Base-by-base conservation (phyloP, 2,329 filamentous ascomycete species). In the Fusarium acutatum region DNA sequence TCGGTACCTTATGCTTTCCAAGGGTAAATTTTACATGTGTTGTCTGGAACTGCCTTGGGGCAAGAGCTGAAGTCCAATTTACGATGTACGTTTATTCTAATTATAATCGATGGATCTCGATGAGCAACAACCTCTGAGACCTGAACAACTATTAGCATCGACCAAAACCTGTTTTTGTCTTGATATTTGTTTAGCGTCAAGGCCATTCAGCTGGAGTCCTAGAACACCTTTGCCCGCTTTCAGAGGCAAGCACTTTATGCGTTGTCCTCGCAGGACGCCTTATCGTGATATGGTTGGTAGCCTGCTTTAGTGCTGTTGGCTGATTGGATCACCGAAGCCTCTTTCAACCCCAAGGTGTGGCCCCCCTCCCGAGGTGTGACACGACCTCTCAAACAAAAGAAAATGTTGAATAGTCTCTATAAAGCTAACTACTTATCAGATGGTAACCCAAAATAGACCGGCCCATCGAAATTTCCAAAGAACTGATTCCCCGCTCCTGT, bases 121-220 rank as follows among this genome's bases (percentile, higher is more conserved):
- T 47, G 44, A 5, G 5, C 4, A 14, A 7, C 1, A 22, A 4
- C 6, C 18, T 22, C 1, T 13, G 2, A 4, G 0, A 22, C 26
- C 8, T 28, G 3, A 7, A 28, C 9, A 30, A 18, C 6, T 9
- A 44, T 28, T 7, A 47, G 4, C 12, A 22, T 22, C 6, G 8
- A 30, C 26, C 6, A 47, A 47, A 30, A n/a, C 44, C 26, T 22
- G 44, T 47, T 47, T 28, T 7, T 30, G 13, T 12, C 3, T 24
- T 26, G 26, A 28, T 14, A 10, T 7, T 22, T 28, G 18, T 3
- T 46, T 44, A 46, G 12, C 5, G 11, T 18, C 11, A 20, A 28
- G 7, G 11, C 35, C 6, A 6, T 30, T 22, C 44, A 30, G 44
- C 44, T 47, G 13, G 4, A 28, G 8, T 30, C 44, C 26, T 28